These are phyloP conservation scores for Paragyromitra xinjiangensis DNA, from an alignment of 495 filamentous ascomycete species.

Conservation along the genomic window DNA sequence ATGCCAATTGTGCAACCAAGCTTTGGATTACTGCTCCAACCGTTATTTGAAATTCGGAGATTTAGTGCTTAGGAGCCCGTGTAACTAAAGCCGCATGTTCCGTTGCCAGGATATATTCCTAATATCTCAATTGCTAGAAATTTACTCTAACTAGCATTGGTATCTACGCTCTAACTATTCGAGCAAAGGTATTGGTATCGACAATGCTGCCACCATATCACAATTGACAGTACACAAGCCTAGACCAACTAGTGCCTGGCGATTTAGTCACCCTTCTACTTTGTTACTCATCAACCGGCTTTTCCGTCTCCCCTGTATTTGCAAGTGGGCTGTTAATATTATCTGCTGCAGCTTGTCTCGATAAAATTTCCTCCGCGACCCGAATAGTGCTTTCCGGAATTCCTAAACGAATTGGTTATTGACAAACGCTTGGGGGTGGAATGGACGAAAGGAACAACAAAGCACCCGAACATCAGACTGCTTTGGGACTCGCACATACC, in stretches of 20 bases:
- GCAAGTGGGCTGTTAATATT: background rate
- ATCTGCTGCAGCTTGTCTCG: background rate
- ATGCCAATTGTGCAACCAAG: background rate
- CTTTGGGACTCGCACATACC: slow-evolving; percentile 60
- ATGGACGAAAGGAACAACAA: background rate
- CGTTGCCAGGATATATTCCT: background rate
- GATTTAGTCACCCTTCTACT: background rate
- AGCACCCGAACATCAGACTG: background rate
- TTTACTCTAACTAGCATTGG: background rate
- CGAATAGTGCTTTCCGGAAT: slow-evolving; percentile 45
- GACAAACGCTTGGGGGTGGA: background rate
- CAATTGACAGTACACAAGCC: background rate
- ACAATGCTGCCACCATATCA: background rate
- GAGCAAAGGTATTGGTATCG: background rate
- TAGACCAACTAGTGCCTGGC: background rate
- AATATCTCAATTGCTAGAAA: background rate
- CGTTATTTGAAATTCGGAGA: background rate
- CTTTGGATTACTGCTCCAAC: background rate
- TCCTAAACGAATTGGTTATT: slow-evolving; percentile 20
- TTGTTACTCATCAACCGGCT: slow-evolving; percentile 17
- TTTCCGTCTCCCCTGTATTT: background rate
- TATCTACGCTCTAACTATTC: background rate
- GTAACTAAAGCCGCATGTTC: background rate
- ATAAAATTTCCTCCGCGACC: slow-evolving; percentile 39
- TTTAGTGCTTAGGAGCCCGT: background rate